Evolutionary conservation across 164 flowering plant genomes (phyloP).

Genomic region (Stephania japonica): DNA sequence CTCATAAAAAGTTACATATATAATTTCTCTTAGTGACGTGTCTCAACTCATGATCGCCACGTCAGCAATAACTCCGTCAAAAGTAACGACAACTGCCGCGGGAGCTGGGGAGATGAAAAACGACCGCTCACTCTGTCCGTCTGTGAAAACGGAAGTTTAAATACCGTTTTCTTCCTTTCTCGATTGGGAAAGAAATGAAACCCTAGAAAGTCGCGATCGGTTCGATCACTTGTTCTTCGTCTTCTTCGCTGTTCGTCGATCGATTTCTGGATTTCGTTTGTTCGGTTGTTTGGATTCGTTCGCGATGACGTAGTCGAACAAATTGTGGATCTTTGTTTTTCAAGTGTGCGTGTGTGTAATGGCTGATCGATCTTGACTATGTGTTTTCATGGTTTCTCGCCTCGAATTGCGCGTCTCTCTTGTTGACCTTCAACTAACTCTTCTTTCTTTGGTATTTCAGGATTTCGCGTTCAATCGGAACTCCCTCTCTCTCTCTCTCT

Average conservation of each 20-base stretch:
- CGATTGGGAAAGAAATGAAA: conserved; percentile 4
- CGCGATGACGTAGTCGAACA: conserved; percentile 1
- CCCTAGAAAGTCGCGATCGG: conserved; percentile 8
- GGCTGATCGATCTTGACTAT: neutral
- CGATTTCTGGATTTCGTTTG: neutral
- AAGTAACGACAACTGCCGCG: conserved; percentile 19
- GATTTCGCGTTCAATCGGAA: neutral
- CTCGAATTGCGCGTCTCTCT: neutral
- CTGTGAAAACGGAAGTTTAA: conserved; percentile 1
- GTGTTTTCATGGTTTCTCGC: neutral
- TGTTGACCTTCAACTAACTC: neutral
- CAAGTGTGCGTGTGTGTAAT: neutral
- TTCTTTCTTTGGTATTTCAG: neutral
- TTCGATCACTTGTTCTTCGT: conserved; percentile 1
- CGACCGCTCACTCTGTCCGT: neutral
- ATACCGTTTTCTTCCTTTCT: conserved; percentile 17
- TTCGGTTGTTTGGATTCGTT: neutral
- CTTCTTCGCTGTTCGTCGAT: neutral
- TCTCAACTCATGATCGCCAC: conserved; percentile 14
- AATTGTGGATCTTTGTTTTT: neutral
- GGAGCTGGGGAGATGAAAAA: conserved; percentile 6
- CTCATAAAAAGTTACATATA: no score
- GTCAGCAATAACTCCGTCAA: conserved; percentile 25
- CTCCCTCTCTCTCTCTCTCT: neutral
- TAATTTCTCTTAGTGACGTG: no score